Evolutionary conservation across 176 grass and related monocot genomes (phyloP), one percentile per base, ranked within the genome.

Genomic region (Oryza brachyantha): DNA sequence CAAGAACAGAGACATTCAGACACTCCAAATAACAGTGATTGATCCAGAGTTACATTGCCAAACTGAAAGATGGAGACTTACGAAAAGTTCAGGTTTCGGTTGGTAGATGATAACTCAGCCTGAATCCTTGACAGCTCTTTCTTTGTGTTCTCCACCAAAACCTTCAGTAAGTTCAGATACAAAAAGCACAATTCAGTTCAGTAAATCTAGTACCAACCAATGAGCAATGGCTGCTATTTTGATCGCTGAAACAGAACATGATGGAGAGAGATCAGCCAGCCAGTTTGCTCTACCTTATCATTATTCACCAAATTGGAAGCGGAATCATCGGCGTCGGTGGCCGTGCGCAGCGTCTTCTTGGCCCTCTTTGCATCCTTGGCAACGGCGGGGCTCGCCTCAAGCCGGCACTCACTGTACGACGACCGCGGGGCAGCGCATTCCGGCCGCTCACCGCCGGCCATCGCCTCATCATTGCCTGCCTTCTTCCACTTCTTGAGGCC

Each of bases 401-500:
- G 88, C 10, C 24, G 34, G 90, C 90, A 92, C 25, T 85, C 82
- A 21, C 66, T 86, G 74, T 82, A 83, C 0, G 86, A 88, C 14
- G 83, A 84, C 14, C 81, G 63, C 12, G 70, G 76, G 34, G 42
- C 67, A 34, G 70, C 26, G 32, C 25, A 54, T 26, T 81, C 79
- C 24, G 36, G 48, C 48, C 48, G 48, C 17, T 52, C 48, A 52
- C 48, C 26, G 25, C 42, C 10, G 72, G 82, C 78, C 35, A 40
- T 32, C 43, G 17, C 83, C 19, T 92, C 87, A 34, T 70, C 85
- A 3, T 22, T 64, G 60, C 40, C 80, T 1, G 27, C 60, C 81
- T 86, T 98, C 86, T 84, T 92, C 92, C 95, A 98, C 70, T 89
- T 98, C 80, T 92, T 97, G 57, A 94, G 84, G 64, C 91, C 94